These are phyloP conservation scores for Fomitopsis betulina DNA, from an alignment of 1,284 basidiomycete species.

Conservation along the genomic window DNA sequence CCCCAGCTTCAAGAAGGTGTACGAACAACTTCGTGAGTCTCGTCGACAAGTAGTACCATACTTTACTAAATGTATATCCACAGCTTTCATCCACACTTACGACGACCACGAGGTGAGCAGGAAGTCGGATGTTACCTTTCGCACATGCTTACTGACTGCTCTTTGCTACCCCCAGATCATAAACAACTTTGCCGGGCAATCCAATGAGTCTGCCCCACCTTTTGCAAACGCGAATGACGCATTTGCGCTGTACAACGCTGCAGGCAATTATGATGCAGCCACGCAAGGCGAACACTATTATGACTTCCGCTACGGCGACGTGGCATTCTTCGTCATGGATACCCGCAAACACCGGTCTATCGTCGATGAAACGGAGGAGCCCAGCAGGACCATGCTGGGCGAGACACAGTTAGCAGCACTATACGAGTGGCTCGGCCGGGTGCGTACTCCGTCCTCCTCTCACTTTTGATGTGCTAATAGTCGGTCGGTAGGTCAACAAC, in stretches of 20 bases:
- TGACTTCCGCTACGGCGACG: slow-evolving; percentile 63
- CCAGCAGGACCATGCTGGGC: slow-evolving; percentile 68
- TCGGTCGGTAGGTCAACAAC: slow-evolving; percentile 49
- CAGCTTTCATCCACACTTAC: slow-evolving; percentile 59
- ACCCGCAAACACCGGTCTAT: slow-evolving; percentile 64
- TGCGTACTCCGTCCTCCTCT: slow-evolving; percentile 17
- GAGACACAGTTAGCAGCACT: slow-evolving; percentile 61
- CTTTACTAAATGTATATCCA: background rate
- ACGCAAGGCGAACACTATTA: slow-evolving; percentile 53
- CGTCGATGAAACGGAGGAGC: slow-evolving; percentile 35
- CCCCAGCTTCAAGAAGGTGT: slow-evolving; percentile 59
- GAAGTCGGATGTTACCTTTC: background rate
- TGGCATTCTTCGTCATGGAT: slow-evolving; percentile 79
- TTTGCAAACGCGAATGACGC: slow-evolving; percentile 60
- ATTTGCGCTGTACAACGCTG: slow-evolving; percentile 64
- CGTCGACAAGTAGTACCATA: background rate
- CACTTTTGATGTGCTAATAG: background rate
- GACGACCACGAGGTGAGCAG: slow-evolving; percentile 64
- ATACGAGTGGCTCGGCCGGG: slow-evolving; percentile 61
- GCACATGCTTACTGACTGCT: slow-evolving; percentile 7
- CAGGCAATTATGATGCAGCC: slow-evolving; percentile 57
- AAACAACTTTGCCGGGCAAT: slow-evolving; percentile 60
- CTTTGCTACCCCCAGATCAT: slow-evolving; percentile 36
- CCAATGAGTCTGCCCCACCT: slow-evolving; percentile 48
- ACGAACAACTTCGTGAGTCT: slow-evolving; percentile 59